Percentiles rank a stretch among this genome's conserved stretches.
These are phyloP conservation scores for Flaveria brownii DNA, from an alignment of 129 eudicot genomes.

Conservation along the genomic window DNA sequence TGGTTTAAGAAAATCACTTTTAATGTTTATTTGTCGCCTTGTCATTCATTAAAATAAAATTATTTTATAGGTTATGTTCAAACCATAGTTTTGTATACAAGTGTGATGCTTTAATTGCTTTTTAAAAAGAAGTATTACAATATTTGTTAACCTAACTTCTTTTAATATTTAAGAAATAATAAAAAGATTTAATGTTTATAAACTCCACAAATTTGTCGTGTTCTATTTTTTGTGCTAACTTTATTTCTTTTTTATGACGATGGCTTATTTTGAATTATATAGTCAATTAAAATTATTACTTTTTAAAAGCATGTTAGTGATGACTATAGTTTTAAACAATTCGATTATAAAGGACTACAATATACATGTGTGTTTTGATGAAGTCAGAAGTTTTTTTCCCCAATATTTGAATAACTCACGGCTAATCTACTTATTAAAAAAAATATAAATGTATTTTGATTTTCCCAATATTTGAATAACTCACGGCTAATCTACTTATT, in stretches of 20 bases:
- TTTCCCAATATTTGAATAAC: too few relatives aligned
- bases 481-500: too few relatives aligned
- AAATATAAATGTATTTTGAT: too few relatives aligned
- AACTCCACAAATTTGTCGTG: not conserved
- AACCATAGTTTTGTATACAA: not conserved
- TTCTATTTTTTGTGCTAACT: not conserved
- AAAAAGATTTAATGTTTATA: not conserved
- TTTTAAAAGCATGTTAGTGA: not conserved
- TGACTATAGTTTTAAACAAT: not conserved
- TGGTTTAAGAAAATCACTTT: not conserved
- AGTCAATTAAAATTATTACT: not conserved
- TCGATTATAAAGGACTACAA: not conserved
- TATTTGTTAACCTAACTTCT: not conserved
- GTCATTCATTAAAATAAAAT: not conserved
- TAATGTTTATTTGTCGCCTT: not conserved
- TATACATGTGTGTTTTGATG: too few relatives aligned
- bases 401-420: too few relatives aligned
- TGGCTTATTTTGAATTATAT: conserved; percentile 4
- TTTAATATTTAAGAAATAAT: not conserved
- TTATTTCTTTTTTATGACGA: not conserved
- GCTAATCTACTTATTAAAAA: too few relatives aligned
- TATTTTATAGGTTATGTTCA: not conserved
- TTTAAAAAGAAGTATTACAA: not conserved
- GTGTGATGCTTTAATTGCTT: not conserved
- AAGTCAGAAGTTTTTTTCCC: too few relatives aligned